These are phyloP conservation scores for Arthrobotrys sinensis DNA, from an alignment of 2,329 filamentous ascomycete genomes.

Conservation along the genomic window DNA sequence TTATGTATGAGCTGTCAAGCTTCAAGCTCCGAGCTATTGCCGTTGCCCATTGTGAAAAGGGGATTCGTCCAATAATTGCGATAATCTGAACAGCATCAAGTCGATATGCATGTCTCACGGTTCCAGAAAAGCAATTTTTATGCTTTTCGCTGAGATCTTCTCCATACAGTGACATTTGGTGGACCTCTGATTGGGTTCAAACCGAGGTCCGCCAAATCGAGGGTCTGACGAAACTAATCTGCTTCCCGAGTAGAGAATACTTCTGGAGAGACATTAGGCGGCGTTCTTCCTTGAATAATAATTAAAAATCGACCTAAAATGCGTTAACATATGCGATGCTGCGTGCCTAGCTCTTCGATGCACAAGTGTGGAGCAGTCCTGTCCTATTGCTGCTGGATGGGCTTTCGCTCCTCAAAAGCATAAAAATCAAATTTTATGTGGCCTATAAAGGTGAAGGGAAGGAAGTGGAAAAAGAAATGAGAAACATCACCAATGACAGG, in stretches of 20 bases:
- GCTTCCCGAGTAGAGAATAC: constrained; percentile 28
- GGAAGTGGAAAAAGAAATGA: constrained; percentile 53
- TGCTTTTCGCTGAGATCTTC: constrained; percentile 16
- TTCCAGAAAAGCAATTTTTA: constrained; percentile 58
- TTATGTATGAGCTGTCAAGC: constrained; percentile 43
- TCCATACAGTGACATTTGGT: constrained; percentile 21
- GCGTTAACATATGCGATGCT: constrained; percentile 57
- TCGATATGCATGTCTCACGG: constrained; percentile 57
- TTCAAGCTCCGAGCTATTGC: constrained; percentile 17
- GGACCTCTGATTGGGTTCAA: constrained; percentile 41
- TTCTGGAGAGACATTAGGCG: constrained; percentile 61
- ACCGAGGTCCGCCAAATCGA: constrained; percentile 45
- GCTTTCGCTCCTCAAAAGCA: constrained; percentile 38
- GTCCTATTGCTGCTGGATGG: constrained; percentile 29
- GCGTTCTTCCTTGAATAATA: constrained; percentile 51
- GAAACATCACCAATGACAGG: constrained; percentile 57
- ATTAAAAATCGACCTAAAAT: constrained; percentile 57
- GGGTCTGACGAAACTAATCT: constrained; percentile 44
- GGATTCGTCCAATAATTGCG: constrained; percentile 57
- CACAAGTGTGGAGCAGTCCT: constrained; percentile 53
- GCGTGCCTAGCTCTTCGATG: constrained; percentile 56
- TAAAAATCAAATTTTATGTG: constrained; percentile 57
- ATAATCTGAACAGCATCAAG: constrained; percentile 41
- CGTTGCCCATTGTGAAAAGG: constrained; percentile 35
- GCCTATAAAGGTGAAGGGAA: constrained; percentile 8